Base-by-base conservation (phyloP, 148 eudicot genomes). In the Nepenthes mirabilis region DNA sequence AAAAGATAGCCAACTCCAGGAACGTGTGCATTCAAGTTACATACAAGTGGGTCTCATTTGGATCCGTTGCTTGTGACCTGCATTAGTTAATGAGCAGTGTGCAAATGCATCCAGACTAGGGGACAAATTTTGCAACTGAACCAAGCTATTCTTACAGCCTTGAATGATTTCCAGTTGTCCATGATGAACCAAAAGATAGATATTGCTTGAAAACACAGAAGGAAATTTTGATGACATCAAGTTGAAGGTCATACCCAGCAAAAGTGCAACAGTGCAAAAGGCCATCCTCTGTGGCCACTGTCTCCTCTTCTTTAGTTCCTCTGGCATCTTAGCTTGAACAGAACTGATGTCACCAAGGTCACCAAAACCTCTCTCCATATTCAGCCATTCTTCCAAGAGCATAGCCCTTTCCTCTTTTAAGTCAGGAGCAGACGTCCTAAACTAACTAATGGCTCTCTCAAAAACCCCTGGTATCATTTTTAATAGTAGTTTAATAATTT, bases 331-430 rank as follows among this genome's bases (percentile, higher is more conserved):
- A 14, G 63, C 79, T 48, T 74, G 78, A 51, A 86, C 95, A 50
- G 66, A 67, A 57, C 66, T 52, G 33, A 73, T 75, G 72, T 93
- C 84, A 6, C 98, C 98, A 55, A 91, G 75, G 59, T 82, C 85
- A 14, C 84, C 88, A 62, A 86, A 86, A 32, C 75, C 73, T 53
- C 64, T 82, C 68, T 93, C 95, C 74, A 77, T 61, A 40, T 79
- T 72, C 34, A 82, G 47, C 98, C 98, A 93, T 49, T 83, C 96
- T 34, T 93, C 95, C 66, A 93, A 65, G 40, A 93, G 81, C 98
- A 88, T 88, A 34, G 96, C 95, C 64, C 96, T 77, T 68, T 88
- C 98, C 58, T 88, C 96, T 70, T 91, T 93, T 68, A 86, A 61
- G 55, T 93, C 98, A 33, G 96, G 91, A 5, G 94, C 91, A 49